Percentiles rank a stretch among this genome's conserved stretches.
These are phyloP conservation scores for Podila horticola DNA, from an alignment of 192 early-diverging fungal species.

Conservation along the genomic window DNA sequence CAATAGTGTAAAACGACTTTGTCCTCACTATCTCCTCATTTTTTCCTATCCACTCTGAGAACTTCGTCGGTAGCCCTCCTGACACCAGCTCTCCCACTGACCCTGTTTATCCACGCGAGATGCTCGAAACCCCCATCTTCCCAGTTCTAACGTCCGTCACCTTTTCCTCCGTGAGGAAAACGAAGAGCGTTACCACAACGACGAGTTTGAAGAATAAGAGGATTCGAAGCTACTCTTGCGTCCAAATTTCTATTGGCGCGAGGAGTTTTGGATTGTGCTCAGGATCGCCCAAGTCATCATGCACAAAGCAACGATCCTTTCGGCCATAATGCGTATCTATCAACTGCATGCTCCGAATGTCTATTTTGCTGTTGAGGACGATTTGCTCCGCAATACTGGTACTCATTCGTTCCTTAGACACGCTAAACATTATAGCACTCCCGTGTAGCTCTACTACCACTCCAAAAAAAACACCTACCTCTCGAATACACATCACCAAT, in stretches of 20 bases:
- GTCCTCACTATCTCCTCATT: too few species aligned
- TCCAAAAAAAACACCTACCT: neutral
- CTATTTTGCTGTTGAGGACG: too few species aligned
- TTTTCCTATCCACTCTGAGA: too few species aligned
- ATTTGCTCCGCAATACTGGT: too few species aligned
- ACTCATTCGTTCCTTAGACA: neutral
- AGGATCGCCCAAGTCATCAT: constrained; percentile 56
- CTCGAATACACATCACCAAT: constrained; percentile 5
- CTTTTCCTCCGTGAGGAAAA: constrained; percentile 35
- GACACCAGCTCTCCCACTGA: too few species aligned
- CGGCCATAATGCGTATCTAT: neutral
- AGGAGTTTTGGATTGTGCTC: constrained; percentile 54
- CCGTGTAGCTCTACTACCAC: neutral
- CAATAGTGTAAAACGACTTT: too few species aligned
- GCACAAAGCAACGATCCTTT: constrained; percentile 6
- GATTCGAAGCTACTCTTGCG: constrained; percentile 29
- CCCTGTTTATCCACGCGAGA: too few species aligned
- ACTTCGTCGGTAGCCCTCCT: too few species aligned
- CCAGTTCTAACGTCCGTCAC: constrained; percentile 1
- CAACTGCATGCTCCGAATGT: neutral
- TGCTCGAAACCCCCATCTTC: too few species aligned
- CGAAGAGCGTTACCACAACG: constrained; percentile 5
- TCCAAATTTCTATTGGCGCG: constrained; percentile 56
- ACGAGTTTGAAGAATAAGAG: constrained; percentile 39
- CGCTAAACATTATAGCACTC: neutral